Evolutionary conservation across 1,284 basidiomycete species (phyloP), one percentile per base, ranked within the genome.

Genomic region (Ustilago loliicola): DNA sequence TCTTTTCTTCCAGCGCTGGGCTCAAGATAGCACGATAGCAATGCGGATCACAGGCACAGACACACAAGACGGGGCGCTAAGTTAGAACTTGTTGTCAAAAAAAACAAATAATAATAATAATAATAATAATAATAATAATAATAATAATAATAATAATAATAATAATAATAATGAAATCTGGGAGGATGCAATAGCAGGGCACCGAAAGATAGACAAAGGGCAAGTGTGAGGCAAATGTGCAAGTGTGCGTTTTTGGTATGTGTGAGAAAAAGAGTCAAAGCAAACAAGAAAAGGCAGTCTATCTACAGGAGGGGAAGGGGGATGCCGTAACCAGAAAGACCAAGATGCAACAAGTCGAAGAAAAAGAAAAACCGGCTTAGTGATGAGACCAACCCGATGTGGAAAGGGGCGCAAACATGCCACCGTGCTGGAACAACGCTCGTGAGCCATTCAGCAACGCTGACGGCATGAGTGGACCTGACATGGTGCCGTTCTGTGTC

Each of bases 381-480:
- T 54, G 47, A 38, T 63, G 51, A 25, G 58, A 29, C 70, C 70
- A 77, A 15, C 57, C 64, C 13, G 75, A 66, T 7, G 75, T 70
- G 13, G 75, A 61, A 19, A 77, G 57, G 23, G 75, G 70, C 13
- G 60, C 75, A 66, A 72, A 77, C 63, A 72, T 61, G 47, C 63
- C 38, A 29, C 75, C 57, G 40, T 72, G 70, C 15, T 74, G 72
- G 27, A 77, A 66, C 11, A 77, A 58, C 25, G 66, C 61, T 9
- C 70, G 62, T 11, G 70, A 66, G 19, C 75, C 64, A 27, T 69
- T 70, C 23, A 77, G 61, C 63, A 77, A 57, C 29, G 75, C 66
- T 29, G 75, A 77, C 1, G 75, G 75, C 63, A 77, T 69, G 7
- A 77, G 67, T 10, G 75, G 75, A 9, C 68, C 73, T 2, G 73